Conservation (phyloP, 208 protist genomes). For the Wallacemonas collosoma region DNA sequence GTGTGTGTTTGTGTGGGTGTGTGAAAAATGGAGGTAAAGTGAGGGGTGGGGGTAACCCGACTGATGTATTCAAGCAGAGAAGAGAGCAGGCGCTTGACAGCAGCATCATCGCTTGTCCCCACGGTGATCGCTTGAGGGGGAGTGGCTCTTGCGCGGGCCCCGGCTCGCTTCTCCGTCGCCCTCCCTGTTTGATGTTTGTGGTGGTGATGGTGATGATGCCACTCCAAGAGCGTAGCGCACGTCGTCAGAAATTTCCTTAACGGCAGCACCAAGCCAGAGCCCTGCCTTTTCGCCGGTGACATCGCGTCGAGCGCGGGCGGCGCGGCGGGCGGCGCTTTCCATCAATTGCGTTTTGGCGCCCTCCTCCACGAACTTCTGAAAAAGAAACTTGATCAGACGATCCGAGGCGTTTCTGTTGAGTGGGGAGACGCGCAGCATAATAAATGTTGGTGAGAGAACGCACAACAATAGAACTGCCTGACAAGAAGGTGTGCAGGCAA, state of each 20-base stretch:
- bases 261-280: conserved; percentile 56
- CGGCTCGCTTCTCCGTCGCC: neutral
- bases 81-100: neutral
- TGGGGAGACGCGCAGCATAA: neutral
- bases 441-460: neutral
- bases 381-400: neutral
- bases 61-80: neutral
- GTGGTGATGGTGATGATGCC: neutral
- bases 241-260: conserved; percentile 57
- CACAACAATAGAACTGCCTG: too few relatives aligned
- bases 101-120: neutral
- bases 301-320: conserved; percentile 40
- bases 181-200: too few relatives aligned
- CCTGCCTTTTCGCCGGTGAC: conserved; percentile 41
- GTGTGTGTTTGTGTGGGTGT: neutral
- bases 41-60: neutral
- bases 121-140: neutral
- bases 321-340: conserved; percentile 46
- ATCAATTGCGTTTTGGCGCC: conserved; percentile 41
- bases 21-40: neutral
- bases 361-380: conserved; percentile 27
- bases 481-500: neutral
- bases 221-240: conserved; percentile 22
- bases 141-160: neutral
- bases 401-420: neutral